A percentile compares a stretch with the other conserved stretches of the same genome.
phyloP scores from a whole-genome alignment of 129 eudicot genomes.

The Glebionis coronaria region DNA sequence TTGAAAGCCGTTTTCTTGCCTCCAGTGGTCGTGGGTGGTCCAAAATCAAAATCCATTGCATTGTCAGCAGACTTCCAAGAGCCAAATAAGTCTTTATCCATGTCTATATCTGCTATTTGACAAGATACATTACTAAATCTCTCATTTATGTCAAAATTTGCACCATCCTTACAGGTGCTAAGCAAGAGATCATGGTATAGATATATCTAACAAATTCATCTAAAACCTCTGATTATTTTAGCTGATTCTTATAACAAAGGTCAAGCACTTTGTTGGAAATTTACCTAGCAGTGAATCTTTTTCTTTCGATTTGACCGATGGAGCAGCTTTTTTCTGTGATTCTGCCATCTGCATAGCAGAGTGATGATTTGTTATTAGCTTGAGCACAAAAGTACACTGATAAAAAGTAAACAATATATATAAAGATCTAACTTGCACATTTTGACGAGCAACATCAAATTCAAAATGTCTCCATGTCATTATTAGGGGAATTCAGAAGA shows the following conservation, averaged over 20 bases:
- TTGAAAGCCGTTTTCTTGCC: constrained; percentile 64
- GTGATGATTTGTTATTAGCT: neutral
- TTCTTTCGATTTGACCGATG: constrained; percentile 36
- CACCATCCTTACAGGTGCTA: neutral
- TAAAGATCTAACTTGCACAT: too few species aligned
- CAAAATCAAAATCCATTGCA: constrained; percentile 80
- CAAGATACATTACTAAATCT: constrained; percentile 19
- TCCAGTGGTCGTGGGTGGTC: constrained; percentile 45
- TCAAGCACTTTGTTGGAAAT: constrained; percentile 6
- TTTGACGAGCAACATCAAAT: too few species aligned
- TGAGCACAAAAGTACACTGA: constrained; percentile 9
- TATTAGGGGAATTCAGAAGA: too few species aligned
- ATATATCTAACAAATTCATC: constrained; percentile 13
- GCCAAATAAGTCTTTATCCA: constrained; percentile 69
- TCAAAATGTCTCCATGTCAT: too few species aligned
- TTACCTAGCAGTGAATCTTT: constrained; percentile 63
- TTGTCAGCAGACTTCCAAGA: constrained; percentile 78
- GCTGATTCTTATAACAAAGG: constrained; percentile 4
- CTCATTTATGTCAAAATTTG: constrained; percentile 17
- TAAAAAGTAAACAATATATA: neutral
- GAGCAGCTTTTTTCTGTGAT: constrained; percentile 43
- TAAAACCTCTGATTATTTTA: neutral
- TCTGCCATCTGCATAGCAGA: constrained; percentile 59
- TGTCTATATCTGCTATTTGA: constrained; percentile 64
- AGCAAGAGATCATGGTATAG: constrained; percentile 21